Percentiles rank a stretch among this genome's conserved stretches.
Evolutionary conservation across 139 green algal species (phyloP).

Genomic region (Diplosphaera chodatii): DNA sequence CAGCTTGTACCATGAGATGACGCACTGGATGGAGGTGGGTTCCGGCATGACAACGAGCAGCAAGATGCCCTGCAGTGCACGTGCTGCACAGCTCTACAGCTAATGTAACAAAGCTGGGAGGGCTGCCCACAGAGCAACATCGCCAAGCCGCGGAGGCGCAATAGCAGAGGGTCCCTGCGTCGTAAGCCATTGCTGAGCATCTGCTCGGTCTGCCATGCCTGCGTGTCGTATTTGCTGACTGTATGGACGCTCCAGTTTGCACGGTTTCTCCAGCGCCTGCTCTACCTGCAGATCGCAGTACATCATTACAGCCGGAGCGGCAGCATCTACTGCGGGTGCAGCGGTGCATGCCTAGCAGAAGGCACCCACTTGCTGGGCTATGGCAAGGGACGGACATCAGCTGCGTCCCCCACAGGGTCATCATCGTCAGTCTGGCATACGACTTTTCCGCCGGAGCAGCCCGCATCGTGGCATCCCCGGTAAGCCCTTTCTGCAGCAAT

Average conservation of each 20-base stretch:
- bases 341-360: slow-evolving; percentile 8
- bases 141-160: not conserved
- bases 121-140: slow-evolving; percentile 7
- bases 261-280: too few species aligned
- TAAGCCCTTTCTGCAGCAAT: not conserved
- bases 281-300: too few species aligned
- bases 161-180: not conserved
- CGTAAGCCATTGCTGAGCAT: not conserved
- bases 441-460: slow-evolving; percentile 19
- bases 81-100: too few species aligned
- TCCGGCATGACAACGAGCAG: too few species aligned
- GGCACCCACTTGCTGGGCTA: slow-evolving; percentile 30
- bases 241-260: too few species aligned
- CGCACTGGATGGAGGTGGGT: slow-evolving; percentile 34
- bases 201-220: too few species aligned
- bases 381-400: slow-evolving; percentile 6
- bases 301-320: too few species aligned
- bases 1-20: slow-evolving; percentile 42
- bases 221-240: too few species aligned
- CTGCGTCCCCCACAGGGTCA: not conserved
- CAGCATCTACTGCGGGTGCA: slow-evolving; percentile 23
- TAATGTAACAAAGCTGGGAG: too few species aligned
- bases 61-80: too few species aligned
- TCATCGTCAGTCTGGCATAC: slow-evolving; percentile 19
- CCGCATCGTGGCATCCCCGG: slow-evolving; percentile 13